phyloP scores from a whole-genome alignment of 768 basidiomycete species.

The Mycena galericulata region DNA sequence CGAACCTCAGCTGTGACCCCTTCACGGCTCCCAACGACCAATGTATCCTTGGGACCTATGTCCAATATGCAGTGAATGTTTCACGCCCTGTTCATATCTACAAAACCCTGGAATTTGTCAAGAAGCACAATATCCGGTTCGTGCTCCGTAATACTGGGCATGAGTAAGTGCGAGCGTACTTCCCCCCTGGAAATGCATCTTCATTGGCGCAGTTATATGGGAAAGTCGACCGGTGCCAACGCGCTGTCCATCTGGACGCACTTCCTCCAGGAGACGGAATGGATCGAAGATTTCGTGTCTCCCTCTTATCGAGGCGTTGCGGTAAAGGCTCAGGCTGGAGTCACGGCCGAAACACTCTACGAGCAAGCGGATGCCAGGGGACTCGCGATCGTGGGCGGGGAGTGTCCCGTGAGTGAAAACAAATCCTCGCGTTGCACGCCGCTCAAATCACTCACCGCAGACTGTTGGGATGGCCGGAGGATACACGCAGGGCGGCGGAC shows the following conservation, averaged over 20 bases:
- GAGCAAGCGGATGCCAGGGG: slow-evolving; percentile 27
- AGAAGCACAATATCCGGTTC: slow-evolving; percentile 36
- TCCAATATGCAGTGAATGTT: slow-evolving; percentile 32
- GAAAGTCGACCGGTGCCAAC: slow-evolving; percentile 16
- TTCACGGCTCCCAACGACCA: slow-evolving; percentile 27
- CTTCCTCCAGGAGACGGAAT: slow-evolving; percentile 3
- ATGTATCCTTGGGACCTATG: slow-evolving; percentile 35
- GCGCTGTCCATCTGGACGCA: slow-evolving; percentile 18
- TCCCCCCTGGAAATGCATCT: background rate
- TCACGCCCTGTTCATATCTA: slow-evolving; percentile 1
- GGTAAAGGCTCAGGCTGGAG: slow-evolving; percentile 26
- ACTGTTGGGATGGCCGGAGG: slow-evolving; percentile 55
- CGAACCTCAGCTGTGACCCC: slow-evolving; percentile 39
- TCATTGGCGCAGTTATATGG: slow-evolving; percentile 9
- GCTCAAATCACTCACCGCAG: slow-evolving; percentile 20
- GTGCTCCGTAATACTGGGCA: slow-evolving; percentile 38
- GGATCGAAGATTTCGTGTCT: slow-evolving; percentile 23
- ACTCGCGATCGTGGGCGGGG: slow-evolving; percentile 25
- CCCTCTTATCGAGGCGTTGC: slow-evolving; percentile 24
- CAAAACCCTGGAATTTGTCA: slow-evolving; percentile 32
- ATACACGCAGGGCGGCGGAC: slow-evolving; percentile 47
- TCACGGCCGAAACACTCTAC: slow-evolving; percentile 19
- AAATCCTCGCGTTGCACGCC: slow-evolving; percentile 7
- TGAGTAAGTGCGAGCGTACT: slow-evolving; percentile 11
- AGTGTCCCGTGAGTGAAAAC: slow-evolving; percentile 28